A percentile compares a stretch with the other conserved stretches of the same genome.
Conservation (phyloP, 192 early-diverging fungal genomes). For the Mortierella hygrophila region DNA sequence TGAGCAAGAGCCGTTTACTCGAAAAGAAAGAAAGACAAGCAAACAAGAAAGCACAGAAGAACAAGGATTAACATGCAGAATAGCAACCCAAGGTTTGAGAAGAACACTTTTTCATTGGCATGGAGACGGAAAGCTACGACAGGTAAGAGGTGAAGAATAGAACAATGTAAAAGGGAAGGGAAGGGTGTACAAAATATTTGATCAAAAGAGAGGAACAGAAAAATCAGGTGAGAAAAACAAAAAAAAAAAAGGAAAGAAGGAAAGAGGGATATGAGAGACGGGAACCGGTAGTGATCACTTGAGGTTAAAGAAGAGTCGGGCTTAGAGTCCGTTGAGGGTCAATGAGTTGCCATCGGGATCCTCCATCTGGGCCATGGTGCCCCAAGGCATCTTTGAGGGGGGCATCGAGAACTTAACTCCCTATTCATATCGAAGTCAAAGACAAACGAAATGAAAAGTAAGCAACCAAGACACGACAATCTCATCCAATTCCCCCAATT, state of each 20-base stretch:
- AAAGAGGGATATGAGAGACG: no score
- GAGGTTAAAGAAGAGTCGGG: neutral
- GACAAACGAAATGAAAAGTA: neutral
- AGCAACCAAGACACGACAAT: neutral
- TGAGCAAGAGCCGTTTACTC: no score
- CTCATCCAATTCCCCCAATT: no score
- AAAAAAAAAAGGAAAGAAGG: neutral
- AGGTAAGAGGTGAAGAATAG: no score
- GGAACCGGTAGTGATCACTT: no score
- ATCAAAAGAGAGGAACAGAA: neutral
- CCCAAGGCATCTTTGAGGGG: slow-evolving; percentile 37
- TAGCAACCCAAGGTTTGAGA: no score
- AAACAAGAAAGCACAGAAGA: no score
- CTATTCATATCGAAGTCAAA: neutral
- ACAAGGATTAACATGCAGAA: no score
- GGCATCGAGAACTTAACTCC: slow-evolving; percentile 39
- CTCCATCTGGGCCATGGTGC: slow-evolving; percentile 29
- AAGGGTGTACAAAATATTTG: no score
- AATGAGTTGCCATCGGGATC: slow-evolving; percentile 48
- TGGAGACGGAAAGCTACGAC: no score
- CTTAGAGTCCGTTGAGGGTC: slow-evolving; percentile 4
- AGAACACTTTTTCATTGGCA: no score
- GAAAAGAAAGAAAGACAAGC: no score
- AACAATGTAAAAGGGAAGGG: neutral
- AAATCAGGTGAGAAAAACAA: neutral